Evolutionary conservation across 805 yeast genomes (phyloP).

Genomic region (Zygosaccharomyces bisporus): DNA sequence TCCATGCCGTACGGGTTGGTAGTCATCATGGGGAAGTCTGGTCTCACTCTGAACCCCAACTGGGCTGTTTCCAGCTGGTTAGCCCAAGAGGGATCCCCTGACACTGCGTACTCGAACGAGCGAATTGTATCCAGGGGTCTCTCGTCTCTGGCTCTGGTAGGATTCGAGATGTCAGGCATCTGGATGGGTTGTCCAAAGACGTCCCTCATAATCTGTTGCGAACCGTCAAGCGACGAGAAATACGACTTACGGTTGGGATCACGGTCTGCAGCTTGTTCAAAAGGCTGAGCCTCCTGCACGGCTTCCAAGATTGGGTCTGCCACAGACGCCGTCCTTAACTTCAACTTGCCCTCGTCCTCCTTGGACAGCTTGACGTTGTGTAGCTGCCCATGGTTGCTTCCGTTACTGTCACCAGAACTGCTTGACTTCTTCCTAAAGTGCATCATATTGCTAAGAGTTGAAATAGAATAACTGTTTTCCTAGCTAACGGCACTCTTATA

Average conservation of each 20-base stretch:
- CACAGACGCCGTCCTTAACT: constrained; percentile 62
- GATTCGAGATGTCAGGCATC: constrained; percentile 85
- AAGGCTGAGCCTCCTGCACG: constrained; percentile 94
- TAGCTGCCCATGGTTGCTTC: constrained; percentile 28
- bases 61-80: constrained; percentile 76
- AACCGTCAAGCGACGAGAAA: constrained; percentile 16
- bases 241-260: constrained; percentile 40
- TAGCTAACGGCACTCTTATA: neutral
- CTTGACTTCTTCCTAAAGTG: constrained; percentile 41
- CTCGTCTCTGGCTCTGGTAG: constrained; percentile 89
- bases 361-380: constrained; percentile 44
- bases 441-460: constrained; percentile 38
- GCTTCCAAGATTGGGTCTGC: constrained; percentile 93
- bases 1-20: constrained; percentile 30
- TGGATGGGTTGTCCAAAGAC: constrained; percentile 79
- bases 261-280: constrained; percentile 55
- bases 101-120: constrained; percentile 87
- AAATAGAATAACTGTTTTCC: neutral
- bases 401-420: constrained; percentile 31
- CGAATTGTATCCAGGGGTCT: constrained; percentile 96
- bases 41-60: constrained; percentile 83
- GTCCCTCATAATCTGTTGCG: constrained; percentile 48
- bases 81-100: constrained; percentile 66
- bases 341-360: constrained; percentile 52
- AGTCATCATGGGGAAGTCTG: constrained; percentile 50